These are phyloP conservation scores for Galeopsis tetrahit DNA, from an alignment of 257 asterid genomes.

Conservation along the genomic window DNA sequence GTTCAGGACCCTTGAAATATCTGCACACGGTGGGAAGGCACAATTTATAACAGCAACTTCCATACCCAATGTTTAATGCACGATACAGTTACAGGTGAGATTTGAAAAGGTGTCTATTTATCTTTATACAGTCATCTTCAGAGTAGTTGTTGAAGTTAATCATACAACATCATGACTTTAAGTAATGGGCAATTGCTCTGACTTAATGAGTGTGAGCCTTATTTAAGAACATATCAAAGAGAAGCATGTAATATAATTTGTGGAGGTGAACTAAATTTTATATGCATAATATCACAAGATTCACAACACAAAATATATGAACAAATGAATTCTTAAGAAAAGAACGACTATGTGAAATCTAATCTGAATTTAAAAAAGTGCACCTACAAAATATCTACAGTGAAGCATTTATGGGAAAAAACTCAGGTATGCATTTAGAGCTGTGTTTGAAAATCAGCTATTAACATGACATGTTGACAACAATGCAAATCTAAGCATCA, in stretches of 20 bases:
- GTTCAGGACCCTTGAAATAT: slow-evolving; percentile 87
- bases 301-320: neutral
- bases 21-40: slow-evolving; percentile 36
- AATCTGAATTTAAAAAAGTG: neutral
- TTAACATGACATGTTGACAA: neutral
- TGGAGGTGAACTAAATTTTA: neutral
- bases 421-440: neutral
- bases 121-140: neutral
- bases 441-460: neutral
- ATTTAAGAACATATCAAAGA: neutral
- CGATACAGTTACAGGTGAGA: neutral
- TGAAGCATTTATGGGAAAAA: neutral
- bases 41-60: slow-evolving; percentile 2
- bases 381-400: neutral
- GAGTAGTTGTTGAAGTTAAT: neutral
- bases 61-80: neutral
- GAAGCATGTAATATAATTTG: neutral
- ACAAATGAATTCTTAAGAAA: neutral
- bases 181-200: no score
- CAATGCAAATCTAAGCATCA: neutral
- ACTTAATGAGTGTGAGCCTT: no score
- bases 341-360: no score
- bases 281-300: neutral
- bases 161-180: no score
- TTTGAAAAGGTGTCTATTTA: neutral